Evolutionary conservation across 2,329 filamentous ascomycete species (phyloP).

Genomic region (Ophiocordyceps camponoti-leonardi): DNA sequence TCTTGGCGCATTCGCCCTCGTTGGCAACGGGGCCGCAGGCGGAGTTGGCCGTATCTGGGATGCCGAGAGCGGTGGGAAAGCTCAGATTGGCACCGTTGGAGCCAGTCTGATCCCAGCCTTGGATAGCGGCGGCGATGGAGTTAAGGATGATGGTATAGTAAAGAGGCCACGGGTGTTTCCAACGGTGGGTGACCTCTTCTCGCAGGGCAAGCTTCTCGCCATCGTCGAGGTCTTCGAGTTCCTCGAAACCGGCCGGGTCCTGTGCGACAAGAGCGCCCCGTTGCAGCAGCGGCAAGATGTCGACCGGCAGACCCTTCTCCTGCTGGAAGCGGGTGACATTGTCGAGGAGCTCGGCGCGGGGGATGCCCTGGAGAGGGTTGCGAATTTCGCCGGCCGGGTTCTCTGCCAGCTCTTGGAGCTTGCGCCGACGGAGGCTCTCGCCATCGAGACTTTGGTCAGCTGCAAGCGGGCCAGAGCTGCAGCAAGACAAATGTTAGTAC

Average conservation of each 20-base stretch:
- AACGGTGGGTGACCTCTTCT: slow-evolving; percentile 39
- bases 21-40: slow-evolving; percentile 14
- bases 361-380: slow-evolving; percentile 34
- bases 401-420: slow-evolving; percentile 4
- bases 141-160: slow-evolving; percentile 33
- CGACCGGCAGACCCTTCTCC: slow-evolving; percentile 25
- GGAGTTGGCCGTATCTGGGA: slow-evolving; percentile 14
- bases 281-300: slow-evolving; percentile 24
- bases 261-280: slow-evolving; percentile 20
- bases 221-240: slow-evolving; percentile 11
- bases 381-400: slow-evolving; percentile 13
- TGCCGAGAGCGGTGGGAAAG: slow-evolving; percentile 26
- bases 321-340: slow-evolving; percentile 36
- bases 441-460: background rate
- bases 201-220: slow-evolving; percentile 21
- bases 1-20: slow-evolving; percentile 21
- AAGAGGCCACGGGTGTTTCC: slow-evolving; percentile 30
- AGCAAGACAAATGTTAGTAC: background rate
- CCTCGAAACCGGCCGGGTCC: slow-evolving; percentile 15
- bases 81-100: slow-evolving; percentile 30
- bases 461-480: background rate
- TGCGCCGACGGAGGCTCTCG: background rate
- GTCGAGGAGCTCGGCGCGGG: slow-evolving; percentile 30
- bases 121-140: slow-evolving; percentile 35
- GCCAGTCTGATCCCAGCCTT: slow-evolving; percentile 27